Conservation (phyloP, 805 yeast genomes). For the Komagataella ulmi region DNA sequence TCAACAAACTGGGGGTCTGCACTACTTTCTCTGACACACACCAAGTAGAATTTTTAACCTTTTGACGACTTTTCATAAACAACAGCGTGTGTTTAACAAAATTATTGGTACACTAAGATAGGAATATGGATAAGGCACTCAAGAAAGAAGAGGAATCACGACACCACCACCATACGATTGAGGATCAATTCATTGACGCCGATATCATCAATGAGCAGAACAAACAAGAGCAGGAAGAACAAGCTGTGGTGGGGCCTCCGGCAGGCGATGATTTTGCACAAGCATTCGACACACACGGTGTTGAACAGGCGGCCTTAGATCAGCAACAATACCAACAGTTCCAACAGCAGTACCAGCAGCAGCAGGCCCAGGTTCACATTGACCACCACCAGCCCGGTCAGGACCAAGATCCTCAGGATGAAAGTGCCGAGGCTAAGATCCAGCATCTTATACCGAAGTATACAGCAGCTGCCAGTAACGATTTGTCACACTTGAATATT, state of each 20-base stretch:
- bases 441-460: conserved; percentile 11
- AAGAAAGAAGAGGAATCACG: not conserved
- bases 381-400: not conserved
- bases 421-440: conserved; percentile 7
- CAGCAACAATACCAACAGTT: not conserved
- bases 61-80: not conserved
- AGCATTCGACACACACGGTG: not conserved
- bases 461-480: conserved; percentile 4
- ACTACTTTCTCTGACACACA: not conserved
- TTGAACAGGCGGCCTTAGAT: not conserved
- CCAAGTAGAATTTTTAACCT: not conserved
- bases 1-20: not conserved
- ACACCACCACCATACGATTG: not conserved
- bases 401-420: conserved; percentile 4
- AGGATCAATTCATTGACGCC: conserved; percentile 1
- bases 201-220: conserved; percentile 3
- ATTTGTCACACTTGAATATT: conserved; percentile 1
- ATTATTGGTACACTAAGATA: not conserved
- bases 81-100: not conserved
- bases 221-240: conserved; percentile 1
- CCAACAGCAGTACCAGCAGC: not conserved
- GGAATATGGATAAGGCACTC: not conserved
- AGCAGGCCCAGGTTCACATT: not conserved
- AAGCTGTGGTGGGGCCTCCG: not conserved
- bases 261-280: not conserved